Base-by-base conservation (phyloP, 2,329 filamentous ascomycete species). In the Cladosporium colombiae region DNA sequence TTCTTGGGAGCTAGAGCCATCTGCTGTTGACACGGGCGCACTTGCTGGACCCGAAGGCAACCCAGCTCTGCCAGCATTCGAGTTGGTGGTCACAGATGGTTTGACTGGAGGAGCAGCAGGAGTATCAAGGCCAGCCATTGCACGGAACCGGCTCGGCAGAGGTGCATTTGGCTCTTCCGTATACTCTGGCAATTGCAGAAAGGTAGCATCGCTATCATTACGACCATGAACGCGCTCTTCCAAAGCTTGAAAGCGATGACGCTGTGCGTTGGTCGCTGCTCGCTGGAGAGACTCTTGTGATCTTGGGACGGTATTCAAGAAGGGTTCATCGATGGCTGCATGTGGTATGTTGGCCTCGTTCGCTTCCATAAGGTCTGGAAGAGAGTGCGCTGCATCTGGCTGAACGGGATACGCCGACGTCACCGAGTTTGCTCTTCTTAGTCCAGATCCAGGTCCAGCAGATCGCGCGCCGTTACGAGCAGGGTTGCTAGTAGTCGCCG, bases 101-200 rank as follows among this genome's bases (percentile, higher is more conserved):
- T 67, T 70, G 13, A 65, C 18, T 18, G 61, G 52, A 44, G 40
- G 52, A 50, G 40, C 23, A 40, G 21, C 56, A 10, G 73, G 75
- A n/a, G 68, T 67, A 58, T 78, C 75, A 5, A 78, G 67, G 0
- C 76, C 76, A 62, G 76, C 76, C 70, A 78, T 70, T 6, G 73
- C 74, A 23, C 76, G 70, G 52, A 76, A 78, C 7, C 75, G 71
- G 46, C 74, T 73, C 8, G 76, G 76, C 2, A 78, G 64, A 37
- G 76, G 76, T 49, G 76, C 74, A 60, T 81, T 76, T 5, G 79
- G 76, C 2, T 91, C 87, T 67, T 87, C 86, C 35, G 87, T 85
- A 72, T 95, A 95, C 1, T 91, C 90, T 3, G 91, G 91, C 27
- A 92, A 90, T 5, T 91, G 90, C 13, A 91, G 88, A n/a, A 92